Conservation (phyloP, 495 filamentous ascomycete species). For the Penicillium antarcticum region DNA sequence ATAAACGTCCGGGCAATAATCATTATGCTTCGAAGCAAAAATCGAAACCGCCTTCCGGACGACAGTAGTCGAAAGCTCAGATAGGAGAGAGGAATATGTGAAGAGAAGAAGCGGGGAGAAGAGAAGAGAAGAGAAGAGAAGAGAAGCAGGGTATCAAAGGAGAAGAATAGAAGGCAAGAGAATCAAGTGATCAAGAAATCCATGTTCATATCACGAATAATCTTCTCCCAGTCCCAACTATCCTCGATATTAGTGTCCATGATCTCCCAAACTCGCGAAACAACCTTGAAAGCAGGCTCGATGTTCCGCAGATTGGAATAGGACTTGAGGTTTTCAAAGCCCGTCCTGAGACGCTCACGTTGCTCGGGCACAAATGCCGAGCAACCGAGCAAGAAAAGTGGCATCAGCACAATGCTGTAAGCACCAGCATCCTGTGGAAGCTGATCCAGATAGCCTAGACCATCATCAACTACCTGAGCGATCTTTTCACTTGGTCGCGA, state of each 20-base stretch:
- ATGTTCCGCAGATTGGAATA: conserved; percentile 84
- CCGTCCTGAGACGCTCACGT: conserved; percentile 64
- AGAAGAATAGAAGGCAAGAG: conserved; percentile 2
- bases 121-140: neutral
- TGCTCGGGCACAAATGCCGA: conserved; percentile 71
- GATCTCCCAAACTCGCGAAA: conserved; percentile 76
- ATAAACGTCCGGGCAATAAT: conserved; percentile 14
- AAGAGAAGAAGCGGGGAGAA: neutral
- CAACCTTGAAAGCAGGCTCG: conserved; percentile 67
- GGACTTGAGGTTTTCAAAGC: conserved; percentile 65
- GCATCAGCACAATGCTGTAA: conserved; percentile 83
- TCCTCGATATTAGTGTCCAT: conserved; percentile 75
- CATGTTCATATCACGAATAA: conserved; percentile 71
- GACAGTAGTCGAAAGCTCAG: neutral
- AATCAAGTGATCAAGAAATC: conserved; percentile 75
- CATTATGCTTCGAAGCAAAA: conserved; percentile 9
- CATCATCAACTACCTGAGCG: conserved; percentile 72
- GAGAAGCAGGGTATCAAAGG: neutral
- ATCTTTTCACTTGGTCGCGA: conserved; percentile 67
- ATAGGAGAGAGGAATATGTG: no score
- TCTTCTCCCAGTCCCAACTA: conserved; percentile 88
- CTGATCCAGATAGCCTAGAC: conserved; percentile 59
- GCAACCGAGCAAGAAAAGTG: conserved; percentile 83
- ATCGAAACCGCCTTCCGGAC: neutral
- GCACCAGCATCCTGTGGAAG: conserved; percentile 60